A percentile compares a stretch with the other conserved stretches of the same genome.
Evolutionary conservation across 2,329 filamentous ascomycete genomes (phyloP).

Genomic region (Zopfia rhizophila): DNA sequence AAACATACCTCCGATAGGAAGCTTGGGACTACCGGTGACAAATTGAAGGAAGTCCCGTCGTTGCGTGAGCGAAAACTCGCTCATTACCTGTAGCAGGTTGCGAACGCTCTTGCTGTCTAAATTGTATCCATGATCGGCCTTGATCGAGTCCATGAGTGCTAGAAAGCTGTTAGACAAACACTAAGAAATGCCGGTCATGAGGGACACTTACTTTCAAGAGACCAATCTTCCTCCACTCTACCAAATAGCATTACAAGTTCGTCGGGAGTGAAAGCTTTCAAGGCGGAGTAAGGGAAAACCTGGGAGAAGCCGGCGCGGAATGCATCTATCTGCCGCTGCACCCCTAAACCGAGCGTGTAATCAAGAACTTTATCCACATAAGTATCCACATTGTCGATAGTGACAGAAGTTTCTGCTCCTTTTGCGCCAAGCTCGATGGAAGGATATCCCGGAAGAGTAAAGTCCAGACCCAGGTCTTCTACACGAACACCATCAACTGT

Average conservation of each 20-base stretch:
- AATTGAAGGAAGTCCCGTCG: slow-evolving; percentile 97
- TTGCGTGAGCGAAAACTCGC: slow-evolving; percentile 77
- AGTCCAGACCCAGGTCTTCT: slow-evolving; percentile 91
- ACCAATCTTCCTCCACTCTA: slow-evolving; percentile 94
- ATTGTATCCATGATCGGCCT: slow-evolving; percentile 98
- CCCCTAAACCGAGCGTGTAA: slow-evolving; percentile 88
- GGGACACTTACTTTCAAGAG: slow-evolving; percentile 83
- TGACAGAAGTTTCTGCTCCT: slow-evolving; percentile 79
- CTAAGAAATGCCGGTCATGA: slow-evolving; percentile 1
- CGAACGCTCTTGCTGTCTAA: slow-evolving; percentile 97
- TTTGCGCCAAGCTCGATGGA: slow-evolving; percentile 82
- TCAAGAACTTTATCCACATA: slow-evolving; percentile 93
- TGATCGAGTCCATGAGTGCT: slow-evolving; percentile 98
- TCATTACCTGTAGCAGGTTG: slow-evolving; percentile 95
- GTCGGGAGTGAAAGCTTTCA: slow-evolving; percentile 93
- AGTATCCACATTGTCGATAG: slow-evolving; percentile 87
- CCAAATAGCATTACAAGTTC: slow-evolving; percentile 97
- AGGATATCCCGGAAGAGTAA: slow-evolving; percentile 92
- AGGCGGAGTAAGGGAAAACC: slow-evolving; percentile 92
- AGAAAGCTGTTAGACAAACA: slow-evolving; percentile 43
- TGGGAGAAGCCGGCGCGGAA: slow-evolving; percentile 93
- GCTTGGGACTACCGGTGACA: slow-evolving; percentile 95
- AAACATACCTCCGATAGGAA: slow-evolving; percentile 91
- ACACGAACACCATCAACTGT: slow-evolving; percentile 79
- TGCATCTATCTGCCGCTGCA: slow-evolving; percentile 87